phyloP scores from a whole-genome alignment of 768 basidiomycete genomes.

The Suillus placidus region DNA sequence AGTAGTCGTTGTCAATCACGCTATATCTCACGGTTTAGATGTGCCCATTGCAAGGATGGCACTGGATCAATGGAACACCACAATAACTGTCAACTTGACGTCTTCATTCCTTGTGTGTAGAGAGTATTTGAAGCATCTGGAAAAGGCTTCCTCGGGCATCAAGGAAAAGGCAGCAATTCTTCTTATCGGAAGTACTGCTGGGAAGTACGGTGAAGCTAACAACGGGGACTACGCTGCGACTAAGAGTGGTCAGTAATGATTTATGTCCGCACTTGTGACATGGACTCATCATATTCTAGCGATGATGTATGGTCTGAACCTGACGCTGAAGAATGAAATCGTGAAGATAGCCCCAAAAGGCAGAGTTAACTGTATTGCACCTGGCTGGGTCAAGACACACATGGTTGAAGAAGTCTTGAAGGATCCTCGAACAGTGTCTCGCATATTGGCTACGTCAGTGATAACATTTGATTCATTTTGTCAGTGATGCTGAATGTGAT shows the following conservation, averaged over 20 bases:
- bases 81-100: slow-evolving; percentile 65
- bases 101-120: slow-evolving; percentile 68
- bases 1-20: slow-evolving; percentile 66
- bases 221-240: slow-evolving; percentile 68
- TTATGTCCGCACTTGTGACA: background rate
- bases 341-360: slow-evolving; percentile 72
- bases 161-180: slow-evolving; percentile 64
- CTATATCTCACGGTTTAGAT: slow-evolving; percentile 47
- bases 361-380: slow-evolving; percentile 70
- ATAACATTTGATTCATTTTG: background rate
- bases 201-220: slow-evolving; percentile 71
- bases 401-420: slow-evolving; percentile 62
- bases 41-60: slow-evolving; percentile 58
- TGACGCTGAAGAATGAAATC: slow-evolving; percentile 79
- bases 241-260: slow-evolving; percentile 56
- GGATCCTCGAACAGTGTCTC: slow-evolving; percentile 55
- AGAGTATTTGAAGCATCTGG: slow-evolving; percentile 56
- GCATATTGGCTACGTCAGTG: slow-evolving; percentile 68
- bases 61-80: slow-evolving; percentile 64
- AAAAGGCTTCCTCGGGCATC: slow-evolving; percentile 36
- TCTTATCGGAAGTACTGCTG: slow-evolving; percentile 70
- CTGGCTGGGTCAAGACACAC: slow-evolving; percentile 69
- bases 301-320: slow-evolving; percentile 72
- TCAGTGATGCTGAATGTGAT: background rate
- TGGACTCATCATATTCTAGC: slow-evolving; percentile 36